Evolutionary conservation across 2,329 filamentous ascomycete genomes (phyloP), one percentile per base, ranked within the genome.

Genomic region (Fusarium sp.): DNA sequence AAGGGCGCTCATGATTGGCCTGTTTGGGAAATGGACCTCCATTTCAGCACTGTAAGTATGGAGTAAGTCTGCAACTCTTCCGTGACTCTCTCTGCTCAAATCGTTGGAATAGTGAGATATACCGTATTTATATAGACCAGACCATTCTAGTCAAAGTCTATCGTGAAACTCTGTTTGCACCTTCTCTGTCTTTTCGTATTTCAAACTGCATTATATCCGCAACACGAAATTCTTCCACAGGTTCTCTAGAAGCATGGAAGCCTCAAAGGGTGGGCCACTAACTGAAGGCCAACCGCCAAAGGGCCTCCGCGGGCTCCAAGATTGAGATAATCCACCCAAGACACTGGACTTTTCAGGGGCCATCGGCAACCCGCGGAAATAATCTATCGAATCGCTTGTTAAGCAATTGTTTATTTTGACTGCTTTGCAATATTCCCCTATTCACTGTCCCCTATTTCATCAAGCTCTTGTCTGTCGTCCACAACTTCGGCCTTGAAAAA

Each of bases 251-350:
- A 56, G 22, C 37, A 30, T 30, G 28, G 28, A 30, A 30, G 28
- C 28, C 11, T 30, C 28, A 30, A 30, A 30, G 28, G 37, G 53
- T 65, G 62, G 60, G 39, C 30, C 51, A 39, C 10, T 9, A 32
- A 35, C 33, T 26, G 3, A 35, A 35, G 15, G 15, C 17, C 24
- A 24, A 24, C 24, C 24, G 24, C 24, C 17, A 8, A n/a, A 37
- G 44, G 62, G 61, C 28, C 39, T 46, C 61, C 54, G 61, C 40
- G 44, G 48, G n/a, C 54, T 65, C 61, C 62, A 65, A 65, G 37
- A 65, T 65, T 65, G 46, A 65, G 61, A 65, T 65, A 60, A 28
- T 41, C 45, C 46, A 58, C 28, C 28, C 28, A 30, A 30, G 11
- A 30, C 28, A 30, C 28, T 13, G 28, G 28, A 11, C 28, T 30